Evolutionary conservation across 176 grass and related monocot species (phyloP).

Genomic region (Oryza longistaminata): DNA sequence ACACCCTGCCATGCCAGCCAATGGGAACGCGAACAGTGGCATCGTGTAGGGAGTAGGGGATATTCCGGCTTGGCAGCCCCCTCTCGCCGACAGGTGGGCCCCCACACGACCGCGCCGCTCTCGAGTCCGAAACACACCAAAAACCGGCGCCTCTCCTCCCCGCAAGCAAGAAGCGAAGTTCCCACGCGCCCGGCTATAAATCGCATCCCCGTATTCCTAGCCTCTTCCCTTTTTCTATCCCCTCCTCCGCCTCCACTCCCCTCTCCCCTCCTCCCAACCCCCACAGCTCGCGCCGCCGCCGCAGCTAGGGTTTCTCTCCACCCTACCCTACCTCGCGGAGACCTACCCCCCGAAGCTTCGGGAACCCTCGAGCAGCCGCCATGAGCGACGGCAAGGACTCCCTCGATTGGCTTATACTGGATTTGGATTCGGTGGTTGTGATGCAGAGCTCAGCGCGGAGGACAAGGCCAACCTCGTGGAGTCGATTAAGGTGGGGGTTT

Average conservation of each 20-base stretch:
- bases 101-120: constrained; percentile 26
- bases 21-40: not conserved
- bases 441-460: constrained; percentile 66
- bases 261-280: not conserved
- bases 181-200: constrained; percentile 44
- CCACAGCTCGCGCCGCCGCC: constrained; percentile 16
- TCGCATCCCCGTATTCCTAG: constrained; percentile 16
- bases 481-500: constrained; percentile 64
- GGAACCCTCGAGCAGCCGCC: constrained; percentile 23
- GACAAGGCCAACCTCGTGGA: constrained; percentile 68
- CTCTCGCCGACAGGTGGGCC: not conserved
- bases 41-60: not conserved
- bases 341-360: constrained; percentile 15
- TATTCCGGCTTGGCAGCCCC: not conserved
- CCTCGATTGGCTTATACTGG: constrained; percentile 42
- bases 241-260: constrained; percentile 20
- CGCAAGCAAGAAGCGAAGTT: not conserved
- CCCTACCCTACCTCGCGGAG: not conserved
- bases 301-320: constrained; percentile 73
- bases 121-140: constrained; percentile 32
- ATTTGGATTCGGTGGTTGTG: not conserved
- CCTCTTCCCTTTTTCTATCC: constrained; percentile 40
- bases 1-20: not conserved
- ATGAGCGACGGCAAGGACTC: constrained; percentile 73
- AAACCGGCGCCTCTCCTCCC: too few species aligned